Evolutionary conservation across 768 basidiomycete species (phyloP), one percentile per base, ranked within the genome.

Genomic region (Leccinum rimulosum): DNA sequence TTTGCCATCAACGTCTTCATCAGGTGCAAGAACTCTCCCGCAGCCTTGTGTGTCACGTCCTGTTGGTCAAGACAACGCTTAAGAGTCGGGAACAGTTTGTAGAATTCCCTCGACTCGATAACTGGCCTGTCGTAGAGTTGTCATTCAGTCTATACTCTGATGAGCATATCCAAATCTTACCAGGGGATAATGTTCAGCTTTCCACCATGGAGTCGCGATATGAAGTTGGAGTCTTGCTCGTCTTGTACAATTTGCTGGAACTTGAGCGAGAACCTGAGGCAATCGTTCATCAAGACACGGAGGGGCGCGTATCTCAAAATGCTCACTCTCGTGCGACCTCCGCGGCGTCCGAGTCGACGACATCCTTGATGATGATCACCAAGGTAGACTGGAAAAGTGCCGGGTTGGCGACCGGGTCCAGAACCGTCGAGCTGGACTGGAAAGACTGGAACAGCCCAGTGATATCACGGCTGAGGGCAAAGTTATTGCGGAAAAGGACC

Each of bases 401-500:
- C 0, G 84, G 84, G 64, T 86, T 87, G 0, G 79, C 73, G 1
- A 78, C 74, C 6, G 85, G 85, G 58, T 87, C 82, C 4, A 87
- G 70, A 14, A 87, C 79, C 0, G 79, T 76, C 1, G 82, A 78
- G 15, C 82, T 82, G 1, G 82, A 79, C 58, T 84, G 84, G 70
- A 84, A 86, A 0, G 83, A 84, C 55, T 83, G 81, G 61, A 87
- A 87, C 2, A 85, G 72, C 6, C 82, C 83, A 2, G 81, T 76
- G 35, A 87, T 83, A 60, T 85, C 83, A n/a, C 84, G 77, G 30
- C 82, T 83, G 4, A 86, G 68, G 2, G 85, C 84, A 51, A 86
- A 87, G 56, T 86, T 87, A 54, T 86, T 86, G 8, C 86, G 79
- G 74, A 85, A 86, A 4, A 86, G 74, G 2, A 87, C 83, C 85